phyloP scores from a whole-genome alignment of 441 rosid species.

The Populus tomentosa region DNA sequence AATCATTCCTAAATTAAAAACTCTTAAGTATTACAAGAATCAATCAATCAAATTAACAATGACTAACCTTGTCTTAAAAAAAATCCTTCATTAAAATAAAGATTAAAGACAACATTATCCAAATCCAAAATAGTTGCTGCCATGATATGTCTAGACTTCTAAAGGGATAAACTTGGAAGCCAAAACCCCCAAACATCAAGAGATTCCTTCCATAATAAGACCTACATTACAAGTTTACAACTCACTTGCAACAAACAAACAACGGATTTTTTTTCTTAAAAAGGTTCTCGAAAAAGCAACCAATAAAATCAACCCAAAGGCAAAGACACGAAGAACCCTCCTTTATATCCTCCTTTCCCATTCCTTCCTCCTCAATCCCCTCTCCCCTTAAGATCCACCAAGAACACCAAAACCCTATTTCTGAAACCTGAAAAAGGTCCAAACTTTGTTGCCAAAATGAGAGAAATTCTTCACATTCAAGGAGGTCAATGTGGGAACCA shows the following conservation, averaged over 20 bases:
- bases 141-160: not conserved
- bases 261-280: too few relatives aligned
- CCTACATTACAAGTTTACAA: not conserved
- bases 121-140: not conserved
- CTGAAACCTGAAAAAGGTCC: not conserved
- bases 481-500: conserved; percentile 53
- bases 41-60: too few relatives aligned
- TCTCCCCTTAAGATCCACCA: not conserved
- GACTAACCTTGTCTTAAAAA: not conserved
- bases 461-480: conserved; percentile 46
- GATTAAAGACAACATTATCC: not conserved
- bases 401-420: not conserved
- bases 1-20: too few relatives aligned
- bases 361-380: not conserved
- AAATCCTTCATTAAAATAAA: not conserved
- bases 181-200: not conserved
- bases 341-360: not conserved
- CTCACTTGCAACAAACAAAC: not conserved
- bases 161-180: not conserved
- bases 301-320: not conserved
- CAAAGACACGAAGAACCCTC: not conserved
- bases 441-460: conserved; percentile 14
- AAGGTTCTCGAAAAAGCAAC: not conserved
- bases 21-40: not conserved
- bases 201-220: not conserved